Percentiles rank a stretch among this genome's conserved stretches.
Conservation (phyloP, 345 rosid species). For the Trapa bicornis region DNA sequence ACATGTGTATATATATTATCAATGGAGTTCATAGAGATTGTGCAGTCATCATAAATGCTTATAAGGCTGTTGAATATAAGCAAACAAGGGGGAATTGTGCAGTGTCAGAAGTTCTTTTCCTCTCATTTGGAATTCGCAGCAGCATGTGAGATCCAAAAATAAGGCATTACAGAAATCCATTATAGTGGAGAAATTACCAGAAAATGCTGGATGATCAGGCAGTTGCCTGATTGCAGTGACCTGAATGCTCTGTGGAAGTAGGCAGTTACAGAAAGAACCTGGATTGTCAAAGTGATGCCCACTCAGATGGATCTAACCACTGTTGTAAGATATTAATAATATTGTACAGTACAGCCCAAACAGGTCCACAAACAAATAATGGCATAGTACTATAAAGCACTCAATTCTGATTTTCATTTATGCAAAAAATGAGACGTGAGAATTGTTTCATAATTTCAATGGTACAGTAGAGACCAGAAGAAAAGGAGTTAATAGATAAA, state of each 20-base stretch:
- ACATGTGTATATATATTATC: too few relatives aligned
- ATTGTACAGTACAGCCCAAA: neutral
- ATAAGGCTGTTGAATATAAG: neutral
- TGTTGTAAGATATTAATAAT: neutral
- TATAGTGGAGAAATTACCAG: constrained; percentile 38
- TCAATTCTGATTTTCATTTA: too few relatives aligned
- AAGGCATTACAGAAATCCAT: neutral
- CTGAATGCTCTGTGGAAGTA: constrained; percentile 83
- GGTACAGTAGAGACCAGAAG: neutral
- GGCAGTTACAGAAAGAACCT: constrained; percentile 93
- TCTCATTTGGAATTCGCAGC: neutral
- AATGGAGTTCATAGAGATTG: neutral
- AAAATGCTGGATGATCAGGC: constrained; percentile 54
- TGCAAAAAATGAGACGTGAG: too few relatives aligned
- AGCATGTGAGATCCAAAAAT: neutral
- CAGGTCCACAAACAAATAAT: neutral
- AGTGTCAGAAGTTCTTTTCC: neutral
- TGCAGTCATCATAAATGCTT: neutral
- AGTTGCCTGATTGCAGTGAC: constrained; percentile 65
- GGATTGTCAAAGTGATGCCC: constrained; percentile 17
- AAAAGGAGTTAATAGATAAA: neutral
- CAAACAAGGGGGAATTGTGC: neutral
- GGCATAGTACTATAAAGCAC: too few relatives aligned
- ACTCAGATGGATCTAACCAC: neutral
- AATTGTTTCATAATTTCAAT: neutral